Evolutionary conservation across 805 yeast species (phyloP), one percentile per base, ranked within the genome.

Genomic region (Candida yuanshanica): DNA sequence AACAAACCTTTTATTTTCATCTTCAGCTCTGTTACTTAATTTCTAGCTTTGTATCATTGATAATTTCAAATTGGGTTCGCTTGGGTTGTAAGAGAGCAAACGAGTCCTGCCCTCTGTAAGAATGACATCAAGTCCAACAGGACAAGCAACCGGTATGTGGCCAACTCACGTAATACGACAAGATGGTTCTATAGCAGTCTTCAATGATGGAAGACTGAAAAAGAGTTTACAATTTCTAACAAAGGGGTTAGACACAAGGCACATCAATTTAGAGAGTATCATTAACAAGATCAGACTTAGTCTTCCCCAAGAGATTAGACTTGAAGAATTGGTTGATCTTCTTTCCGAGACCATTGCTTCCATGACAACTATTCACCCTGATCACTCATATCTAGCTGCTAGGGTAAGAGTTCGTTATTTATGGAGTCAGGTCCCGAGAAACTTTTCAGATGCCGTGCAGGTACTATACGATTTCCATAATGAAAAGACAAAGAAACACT

Each of bases 341-440:
- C 88, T 96, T 39, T 96, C 98, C 31, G 99, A 93, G 68, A 91
- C 97, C 24, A 93, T 96, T 43, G 98, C 98, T 29, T 84, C 83
- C 60, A 86, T 93, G 96, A 88, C 98, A 46, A 91, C 98, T 10
- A 77, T 86, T 48, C 99, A 93, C 65, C 98, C 98, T 10, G 98
- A 93, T 66, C 89, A 93, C 56, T 96, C 97, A 20, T 79, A 80
- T 24, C 72, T 90, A 53, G 98, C 96, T 37, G 97, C 98, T 22
- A 82, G 99, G 68, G 81, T 93, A 41, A 95, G 96, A n/a, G 83
- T 90, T 42, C 83, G 95, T 29, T 87, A 87, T 63, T 74, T 93
- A 59, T 97, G 90, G 71, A 91, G 90, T 68, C 95, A 87, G 67
- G 88, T 97, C 36, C 84, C 88, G 44, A 81, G 82, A 65, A 83